Base-by-base conservation (phyloP, 2,329 filamentous ascomycete species). In the Sclerotinia sclerotiorum region DNA sequence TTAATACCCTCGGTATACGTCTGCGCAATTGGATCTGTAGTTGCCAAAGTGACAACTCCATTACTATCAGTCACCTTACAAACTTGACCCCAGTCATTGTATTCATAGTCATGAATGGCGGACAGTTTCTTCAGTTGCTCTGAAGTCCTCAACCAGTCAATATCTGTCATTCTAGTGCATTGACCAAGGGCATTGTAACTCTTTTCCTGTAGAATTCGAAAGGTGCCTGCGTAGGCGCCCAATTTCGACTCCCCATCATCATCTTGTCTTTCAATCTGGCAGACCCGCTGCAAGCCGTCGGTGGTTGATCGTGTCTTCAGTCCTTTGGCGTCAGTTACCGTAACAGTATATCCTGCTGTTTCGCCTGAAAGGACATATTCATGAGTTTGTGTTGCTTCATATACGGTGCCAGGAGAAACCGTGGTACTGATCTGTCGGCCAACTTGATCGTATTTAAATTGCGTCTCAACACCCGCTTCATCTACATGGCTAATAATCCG, bases 141-240 rank as follows among this genome's bases (percentile, higher is more conserved):
- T 32, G 51, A 54, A 54, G 24, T 1, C 51, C 51, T 54, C 6
- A 54, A 4, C 51, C 51, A 54, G 17, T 54, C 51, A 21, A 54
- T 54, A 54, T 54, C 51, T 54, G 51, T 54, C 51, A 54, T 10
- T 8, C 17, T 29, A 54, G 21, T 54, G 51, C 51, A 54, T 54
- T 54, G 51, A 29, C 51, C 51, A 21, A 54, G 27, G 19, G 51
- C 27, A 19, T 54, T 54, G 27, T 54, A 54, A 29, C 17, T 54
- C 51, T 54, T 54, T 29, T 54, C 51, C 51, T 54, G 51, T 17
- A 54, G 6, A 54, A 54, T 32, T 17, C 51, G 51, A 21, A 54
- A 54, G 27, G 51, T 54, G 15, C 51, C 51, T 4, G 27, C 32
- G 7, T 54, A 54, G 6, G 51, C 6, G 6, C 51, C 51, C 6